Percentiles rank a stretch among this genome's conserved stretches.
These are phyloP conservation scores for Podospora tetraspora DNA, from an alignment of 495 filamentous ascomycete species.

Conservation along the genomic window DNA sequence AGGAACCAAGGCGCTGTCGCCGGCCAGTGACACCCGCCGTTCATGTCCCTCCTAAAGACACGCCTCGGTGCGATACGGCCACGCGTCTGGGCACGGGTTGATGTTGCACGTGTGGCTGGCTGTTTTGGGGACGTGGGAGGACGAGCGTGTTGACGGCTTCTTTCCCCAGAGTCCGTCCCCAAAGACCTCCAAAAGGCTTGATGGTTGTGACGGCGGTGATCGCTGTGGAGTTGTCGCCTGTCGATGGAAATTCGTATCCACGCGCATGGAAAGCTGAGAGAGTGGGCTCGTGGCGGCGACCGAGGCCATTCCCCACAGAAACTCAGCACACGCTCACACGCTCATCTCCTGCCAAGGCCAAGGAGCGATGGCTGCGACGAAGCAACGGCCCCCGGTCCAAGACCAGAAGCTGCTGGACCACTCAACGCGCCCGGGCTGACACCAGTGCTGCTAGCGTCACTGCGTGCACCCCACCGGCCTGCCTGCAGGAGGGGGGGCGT, in stretches of 20 bases:
- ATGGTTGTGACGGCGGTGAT: neutral
- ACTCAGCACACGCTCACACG: neutral
- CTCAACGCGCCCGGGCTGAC: slow-evolving; percentile 5
- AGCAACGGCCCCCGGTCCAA: slow-evolving; percentile 17
- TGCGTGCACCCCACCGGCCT: slow-evolving; percentile 14
- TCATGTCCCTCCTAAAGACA: slow-evolving; percentile 8
- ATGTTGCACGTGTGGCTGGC: slow-evolving; percentile 20
- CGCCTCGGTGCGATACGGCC: slow-evolving; percentile 1
- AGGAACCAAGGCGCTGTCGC: slow-evolving; percentile 15
- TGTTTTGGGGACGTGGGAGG: neutral
- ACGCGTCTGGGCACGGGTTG: neutral
- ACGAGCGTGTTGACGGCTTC: neutral
- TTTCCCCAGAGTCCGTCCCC: no score
- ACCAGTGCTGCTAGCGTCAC: slow-evolving; percentile 8
- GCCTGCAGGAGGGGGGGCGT: slow-evolving; percentile 20
- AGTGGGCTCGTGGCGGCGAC: slow-evolving; percentile 5
- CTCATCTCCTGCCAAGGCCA: slow-evolving; percentile 19
- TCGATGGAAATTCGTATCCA: neutral
- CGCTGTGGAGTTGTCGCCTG: neutral
- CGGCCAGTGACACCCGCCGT: slow-evolving; percentile 11
- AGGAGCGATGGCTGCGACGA: slow-evolving; percentile 16
- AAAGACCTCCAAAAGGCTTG: neutral
- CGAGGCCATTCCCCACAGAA: slow-evolving; percentile 9
- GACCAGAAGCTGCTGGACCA: slow-evolving; percentile 10
- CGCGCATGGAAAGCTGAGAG: slow-evolving; percentile 2